Evolutionary conservation across 371 early-diverging fungal genomes (phyloP).

Genomic region (Mycotypha africana): DNA sequence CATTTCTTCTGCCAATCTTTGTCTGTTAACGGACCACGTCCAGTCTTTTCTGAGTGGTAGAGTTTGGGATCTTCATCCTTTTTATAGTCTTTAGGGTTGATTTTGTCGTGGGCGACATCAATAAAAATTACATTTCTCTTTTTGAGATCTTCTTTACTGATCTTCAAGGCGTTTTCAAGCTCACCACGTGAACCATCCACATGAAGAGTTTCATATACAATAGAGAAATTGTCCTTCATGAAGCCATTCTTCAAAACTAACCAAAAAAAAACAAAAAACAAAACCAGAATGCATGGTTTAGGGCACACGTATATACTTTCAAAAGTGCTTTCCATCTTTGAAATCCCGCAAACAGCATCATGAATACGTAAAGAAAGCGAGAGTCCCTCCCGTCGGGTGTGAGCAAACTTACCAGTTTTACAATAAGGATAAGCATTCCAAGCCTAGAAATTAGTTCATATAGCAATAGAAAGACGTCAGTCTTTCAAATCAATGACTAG

Average conservation of each 20-base stretch:
- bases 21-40: slow-evolving; percentile 59
- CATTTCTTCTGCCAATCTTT: slow-evolving; percentile 36
- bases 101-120: slow-evolving; percentile 59
- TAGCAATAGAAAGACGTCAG: too few species aligned
- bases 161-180: slow-evolving; percentile 56
- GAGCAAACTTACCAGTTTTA: slow-evolving; percentile 64
- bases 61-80: slow-evolving; percentile 59
- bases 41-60: slow-evolving; percentile 58
- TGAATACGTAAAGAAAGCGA: too few species aligned
- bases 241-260: slow-evolving; percentile 47
- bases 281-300: too few species aligned
- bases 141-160: slow-evolving; percentile 36
- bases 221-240: slow-evolving; percentile 67
- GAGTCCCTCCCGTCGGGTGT: too few species aligned
- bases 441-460: too few species aligned
- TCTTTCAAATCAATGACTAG: too few species aligned
- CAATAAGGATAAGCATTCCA: slow-evolving; percentile 85
- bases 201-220: slow-evolving; percentile 71
- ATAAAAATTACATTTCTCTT: slow-evolving; percentile 56
- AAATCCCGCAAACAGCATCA: too few species aligned
- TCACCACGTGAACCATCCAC: slow-evolving; percentile 65
- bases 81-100: slow-evolving; percentile 48
- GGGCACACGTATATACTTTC: too few species aligned
- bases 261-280: background rate
- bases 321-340: too few species aligned